Evolutionary conservation across 768 basidiomycete species (phyloP), one percentile per base, ranked within the genome.

Genomic region (Lactarius indigo): DNA sequence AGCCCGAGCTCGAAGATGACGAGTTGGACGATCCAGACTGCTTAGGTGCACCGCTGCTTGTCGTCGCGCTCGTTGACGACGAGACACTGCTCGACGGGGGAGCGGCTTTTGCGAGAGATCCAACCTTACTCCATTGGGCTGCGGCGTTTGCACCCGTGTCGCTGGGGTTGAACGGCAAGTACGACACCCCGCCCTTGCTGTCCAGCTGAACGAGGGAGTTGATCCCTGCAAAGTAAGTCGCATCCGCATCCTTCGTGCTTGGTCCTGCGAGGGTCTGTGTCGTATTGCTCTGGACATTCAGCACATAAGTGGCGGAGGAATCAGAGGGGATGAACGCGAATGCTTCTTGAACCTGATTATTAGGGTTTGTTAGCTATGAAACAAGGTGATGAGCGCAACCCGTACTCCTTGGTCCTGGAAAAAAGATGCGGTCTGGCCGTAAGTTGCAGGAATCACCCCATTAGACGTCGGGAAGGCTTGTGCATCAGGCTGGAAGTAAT

Each of bases 271-370:
- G 77, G 0, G 79, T 77, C 67, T 84, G 79, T 2, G 91, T 91
- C 9, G 83, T 82, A 78, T 92, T 92, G 67, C 78, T 82, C 86
- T 85, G 80, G 64, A 91, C 88, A 72, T 91, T 87, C 75, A 91
- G 78, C 57, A 93, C 82, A 71, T 89, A 92, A n/a, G 87, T 87
- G 28, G 80, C 79, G 20, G 84, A 87, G 68, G 85, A 85, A 73
- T 93, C 88, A 73, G 87, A 82, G 23, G 92, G 91, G 66, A 93
- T 81, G 77, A 86, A 94, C 2, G 88, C 89, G 73, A 93, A 88
- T 74, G 90, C 86, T 64, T 87, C 80, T 71, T 91, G 90, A 17
- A 88, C 86, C 82, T 88, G 57, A 12, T 57, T 12, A 56, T 28
- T 6, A 28, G 10, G 33, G 39, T 50, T 69, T 56, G 8, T 28